Evolutionary conservation across 768 basidiomycete species (phyloP).

Genomic region (Calvatia gigantea): DNA sequence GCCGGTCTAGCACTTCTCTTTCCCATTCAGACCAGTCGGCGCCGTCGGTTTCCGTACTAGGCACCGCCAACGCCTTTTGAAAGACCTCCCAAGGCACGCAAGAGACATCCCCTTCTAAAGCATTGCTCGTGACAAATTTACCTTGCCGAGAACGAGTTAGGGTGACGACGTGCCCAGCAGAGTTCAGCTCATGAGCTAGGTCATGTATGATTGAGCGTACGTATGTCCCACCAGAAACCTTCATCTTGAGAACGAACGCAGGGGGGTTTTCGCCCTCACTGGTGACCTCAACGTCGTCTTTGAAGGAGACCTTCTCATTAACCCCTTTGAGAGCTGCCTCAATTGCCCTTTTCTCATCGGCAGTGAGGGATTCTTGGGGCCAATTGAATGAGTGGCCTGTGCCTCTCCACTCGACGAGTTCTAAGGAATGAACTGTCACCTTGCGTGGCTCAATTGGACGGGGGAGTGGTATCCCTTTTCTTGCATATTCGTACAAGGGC

Average conservation of each 20-base stretch:
- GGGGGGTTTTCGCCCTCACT: slow-evolving; percentile 46
- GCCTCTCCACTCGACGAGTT: slow-evolving; percentile 77
- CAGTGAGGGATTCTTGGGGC: slow-evolving; percentile 69
- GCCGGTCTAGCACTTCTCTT: slow-evolving; percentile 62
- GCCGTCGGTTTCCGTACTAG: slow-evolving; percentile 49
- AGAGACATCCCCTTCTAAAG: slow-evolving; percentile 44
- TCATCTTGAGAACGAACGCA: slow-evolving; percentile 87
- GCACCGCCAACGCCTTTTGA: slow-evolving; percentile 49
- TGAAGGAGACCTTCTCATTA: slow-evolving; percentile 34
- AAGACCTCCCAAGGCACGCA: slow-evolving; percentile 80
- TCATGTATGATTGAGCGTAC: slow-evolving; percentile 96
- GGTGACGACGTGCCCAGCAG: slow-evolving; percentile 91
- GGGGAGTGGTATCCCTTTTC: slow-evolving; percentile 86
- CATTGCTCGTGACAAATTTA: slow-evolving; percentile 53
- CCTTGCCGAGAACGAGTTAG: slow-evolving; percentile 90
- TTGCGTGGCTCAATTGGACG: slow-evolving; percentile 88
- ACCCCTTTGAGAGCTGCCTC: slow-evolving; percentile 56
- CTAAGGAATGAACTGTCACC: slow-evolving; percentile 78
- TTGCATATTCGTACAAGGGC: slow-evolving; percentile 93
- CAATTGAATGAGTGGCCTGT: slow-evolving; percentile 70
- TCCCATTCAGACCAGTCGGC: slow-evolving; percentile 84
- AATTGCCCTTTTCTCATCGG: slow-evolving; percentile 68
- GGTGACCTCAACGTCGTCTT: slow-evolving; percentile 34
- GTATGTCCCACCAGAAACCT: slow-evolving; percentile 94
- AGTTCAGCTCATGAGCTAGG: slow-evolving; percentile 76